phyloP scores from a whole-genome alignment of 768 basidiomycete species.

The Mycena sanguinolenta region DNA sequence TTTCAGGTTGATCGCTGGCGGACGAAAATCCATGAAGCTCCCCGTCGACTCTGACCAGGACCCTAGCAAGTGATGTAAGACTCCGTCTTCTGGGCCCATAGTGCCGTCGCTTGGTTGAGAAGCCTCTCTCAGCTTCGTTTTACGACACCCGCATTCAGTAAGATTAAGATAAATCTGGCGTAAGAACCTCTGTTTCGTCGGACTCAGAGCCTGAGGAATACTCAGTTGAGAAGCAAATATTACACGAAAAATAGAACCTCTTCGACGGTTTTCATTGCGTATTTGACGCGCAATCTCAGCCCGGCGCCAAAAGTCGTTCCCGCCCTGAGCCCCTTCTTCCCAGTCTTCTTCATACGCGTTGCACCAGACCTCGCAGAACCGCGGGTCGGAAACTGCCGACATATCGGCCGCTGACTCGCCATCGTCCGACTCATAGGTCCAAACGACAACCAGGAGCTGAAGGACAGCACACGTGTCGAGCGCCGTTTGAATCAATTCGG shows the following conservation, averaged over 20 bases:
- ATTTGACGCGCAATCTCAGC: constrained; percentile 8
- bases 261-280: neutral
- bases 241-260: neutral
- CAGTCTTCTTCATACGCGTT: constrained; percentile 11
- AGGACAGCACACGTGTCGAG: constrained; percentile 12
- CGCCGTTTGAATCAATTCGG: neutral
- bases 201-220: neutral
- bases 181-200: neutral
- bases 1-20: no score
- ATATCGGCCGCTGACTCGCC: neutral
- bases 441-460: constrained; percentile 20
- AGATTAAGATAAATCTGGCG: neutral
- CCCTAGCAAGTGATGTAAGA: no score
- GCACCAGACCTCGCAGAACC: constrained; percentile 22
- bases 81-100: no score
- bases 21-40: no score
- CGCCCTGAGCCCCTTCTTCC: constrained; percentile 22
- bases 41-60: no score
- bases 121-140: no score
- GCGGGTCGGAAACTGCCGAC: constrained; percentile 15
- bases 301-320: constrained; percentile 21
- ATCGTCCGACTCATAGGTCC: constrained; percentile 9
- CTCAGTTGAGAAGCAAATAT: neutral
- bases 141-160: no score
- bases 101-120: no score